Evolutionary conservation across 345 rosid genomes (phyloP), one percentile per base, ranked within the genome.

Genomic region (Linum usitatissimum): DNA sequence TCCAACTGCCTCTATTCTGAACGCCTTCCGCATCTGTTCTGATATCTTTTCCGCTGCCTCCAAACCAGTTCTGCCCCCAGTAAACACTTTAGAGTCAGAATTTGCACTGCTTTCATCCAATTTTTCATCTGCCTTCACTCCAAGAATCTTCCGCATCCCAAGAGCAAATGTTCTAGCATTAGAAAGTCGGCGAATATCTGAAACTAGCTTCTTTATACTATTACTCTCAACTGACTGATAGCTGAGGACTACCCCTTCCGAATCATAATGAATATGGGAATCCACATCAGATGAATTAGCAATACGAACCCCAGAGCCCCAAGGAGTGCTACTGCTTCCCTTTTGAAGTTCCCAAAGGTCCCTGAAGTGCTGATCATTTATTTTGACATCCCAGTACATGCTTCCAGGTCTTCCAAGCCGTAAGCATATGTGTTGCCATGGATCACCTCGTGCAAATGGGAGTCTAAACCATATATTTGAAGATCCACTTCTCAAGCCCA

Each of bases 341-440:
- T 90, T 90, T 61, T 88, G 96, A 80, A 94, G 96, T 59, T 88
- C 99, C 97, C 97, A 90, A 71, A 94, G 72, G 77, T 94, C 99
- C 75, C 91, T 85, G 70, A 94, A 94, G 76, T 94, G 95, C 65
- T 84, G 96, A 69, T 94, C 97, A 77, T 79, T 90, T 72, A 94
- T 85, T 76, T 90, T 92, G 68, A 92, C 97, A 80, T 94, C 96
- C 99, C 99, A 94, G 71, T 80, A 70, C 95, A 86, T 94, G 79
- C 84, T 88, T 84, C 97, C 99, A 63, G 96, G 96, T 71, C 89
- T 86, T 58, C 99, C 99, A 69, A 90, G 97, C 74, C 91, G 86
- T 80, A 94, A 79, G 84, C 99, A 88, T 68, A 94, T 88, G 64
- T 82, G 87, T 63, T 82, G 88, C 97, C 99, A 94, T 4, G 96